These are phyloP conservation scores for Venturia oleaginea DNA, from an alignment of 2,329 filamentous ascomycete genomes.

Conservation along the genomic window DNA sequence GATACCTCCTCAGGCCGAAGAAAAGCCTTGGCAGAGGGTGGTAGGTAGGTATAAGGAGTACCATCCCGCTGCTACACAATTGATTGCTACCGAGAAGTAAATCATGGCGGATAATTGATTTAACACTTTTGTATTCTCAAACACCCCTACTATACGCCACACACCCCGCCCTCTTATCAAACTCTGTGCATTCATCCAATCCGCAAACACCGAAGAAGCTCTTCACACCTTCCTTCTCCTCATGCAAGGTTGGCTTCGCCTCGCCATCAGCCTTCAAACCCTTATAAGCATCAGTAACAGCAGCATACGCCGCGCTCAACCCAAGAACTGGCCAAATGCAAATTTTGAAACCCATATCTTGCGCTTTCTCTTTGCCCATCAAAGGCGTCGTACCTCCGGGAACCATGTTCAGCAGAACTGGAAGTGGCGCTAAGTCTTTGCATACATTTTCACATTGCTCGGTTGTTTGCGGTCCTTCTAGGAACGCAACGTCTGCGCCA, in stretches of 20 bases:
- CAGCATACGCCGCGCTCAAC: conserved; percentile 5
- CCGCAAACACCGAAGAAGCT: conserved; percentile 46
- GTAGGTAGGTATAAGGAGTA: too few relatives aligned
- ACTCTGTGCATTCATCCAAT: conserved; percentile 40
- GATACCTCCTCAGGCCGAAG: too few relatives aligned
- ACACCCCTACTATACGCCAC: conserved; percentile 20
- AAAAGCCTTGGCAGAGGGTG: too few relatives aligned
- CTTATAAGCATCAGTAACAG: conserved; percentile 23
- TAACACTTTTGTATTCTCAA: too few relatives aligned
- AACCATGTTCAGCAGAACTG: conserved; percentile 50
- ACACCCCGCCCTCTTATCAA: conserved; percentile 38
- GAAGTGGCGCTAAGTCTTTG: conserved; percentile 39
- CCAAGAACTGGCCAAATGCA: conserved; percentile 45
- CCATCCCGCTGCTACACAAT: too few relatives aligned
- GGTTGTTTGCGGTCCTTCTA: conserved; percentile 47
- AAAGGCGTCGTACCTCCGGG: conserved; percentile 47
- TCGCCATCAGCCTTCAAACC: conserved; percentile 31
- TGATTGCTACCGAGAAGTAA: too few relatives aligned
- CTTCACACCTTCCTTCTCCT: conserved; percentile 30
- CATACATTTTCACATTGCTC: conserved; percentile 42
- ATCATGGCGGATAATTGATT: too few relatives aligned
- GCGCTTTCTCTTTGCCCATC: conserved; percentile 43
- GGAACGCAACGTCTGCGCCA: conserved; percentile 51
- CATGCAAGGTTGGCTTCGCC: conserved; percentile 33
- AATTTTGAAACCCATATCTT: conserved; percentile 47